Evolutionary conservation across 2,329 filamentous ascomycete genomes (phyloP).

Genomic region (Aspergillus transmontanensis): DNA sequence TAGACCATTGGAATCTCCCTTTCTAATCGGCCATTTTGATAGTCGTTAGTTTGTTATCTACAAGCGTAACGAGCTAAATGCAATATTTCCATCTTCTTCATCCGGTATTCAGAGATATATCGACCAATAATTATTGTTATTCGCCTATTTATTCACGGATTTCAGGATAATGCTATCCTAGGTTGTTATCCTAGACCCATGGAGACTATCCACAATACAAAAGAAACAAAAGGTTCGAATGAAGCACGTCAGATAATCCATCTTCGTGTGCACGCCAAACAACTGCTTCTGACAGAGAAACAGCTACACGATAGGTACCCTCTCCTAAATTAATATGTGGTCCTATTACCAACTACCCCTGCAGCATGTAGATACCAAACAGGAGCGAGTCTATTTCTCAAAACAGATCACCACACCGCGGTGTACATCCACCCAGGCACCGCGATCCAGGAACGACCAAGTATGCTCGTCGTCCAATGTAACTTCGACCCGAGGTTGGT

Average conservation of each 20-base stretch:
- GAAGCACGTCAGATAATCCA: neutral
- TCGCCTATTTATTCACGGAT: neutral
- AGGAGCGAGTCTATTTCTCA: neutral
- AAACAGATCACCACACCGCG: neutral
- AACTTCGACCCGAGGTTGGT: neutral
- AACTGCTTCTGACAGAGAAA: neutral
- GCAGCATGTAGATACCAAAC: neutral
- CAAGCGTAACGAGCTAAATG: neutral
- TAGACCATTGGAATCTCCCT: neutral
- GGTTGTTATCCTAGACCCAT: neutral
- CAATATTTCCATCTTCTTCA: neutral
- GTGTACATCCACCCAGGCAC: constrained; percentile 1
- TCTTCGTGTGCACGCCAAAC: neutral
- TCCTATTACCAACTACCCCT: neutral
- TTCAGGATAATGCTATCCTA: neutral
- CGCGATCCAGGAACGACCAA: constrained; percentile 1
- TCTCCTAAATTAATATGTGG: neutral
- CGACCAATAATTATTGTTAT: neutral
- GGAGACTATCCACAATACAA: neutral
- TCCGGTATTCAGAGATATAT: neutral
- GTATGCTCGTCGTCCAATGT: neutral
- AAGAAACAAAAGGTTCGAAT: neutral
- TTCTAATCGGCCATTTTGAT: neutral
- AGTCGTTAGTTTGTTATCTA: neutral
- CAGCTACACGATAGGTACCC: neutral